These are phyloP conservation scores for Coniochaeta sp. DNA, from an alignment of 2,329 filamentous ascomycete genomes.

Conservation along the genomic window DNA sequence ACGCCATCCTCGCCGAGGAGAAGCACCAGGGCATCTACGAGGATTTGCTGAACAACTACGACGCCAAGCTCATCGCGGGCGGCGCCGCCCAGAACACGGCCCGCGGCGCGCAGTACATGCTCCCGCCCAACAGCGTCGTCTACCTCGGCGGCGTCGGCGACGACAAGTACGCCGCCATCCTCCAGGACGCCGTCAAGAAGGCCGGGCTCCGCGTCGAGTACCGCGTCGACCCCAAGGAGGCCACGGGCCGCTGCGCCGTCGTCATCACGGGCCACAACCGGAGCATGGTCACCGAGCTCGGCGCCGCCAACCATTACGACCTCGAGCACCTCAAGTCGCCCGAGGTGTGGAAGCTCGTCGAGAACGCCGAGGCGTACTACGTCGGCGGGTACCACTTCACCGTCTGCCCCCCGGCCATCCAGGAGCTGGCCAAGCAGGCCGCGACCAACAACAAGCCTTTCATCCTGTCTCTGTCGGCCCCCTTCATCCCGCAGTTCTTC, in stretches of 20 bases:
- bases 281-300: conserved; percentile 89
- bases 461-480: conserved; percentile 85
- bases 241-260: conserved; percentile 91
- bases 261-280: conserved; percentile 96
- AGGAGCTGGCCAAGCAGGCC: conserved; percentile 86
- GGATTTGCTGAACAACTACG: conserved; percentile 84
- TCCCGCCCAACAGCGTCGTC: conserved; percentile 80
- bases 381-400: conserved; percentile 97
- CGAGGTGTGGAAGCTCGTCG: conserved; percentile 84
- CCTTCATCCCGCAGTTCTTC: conserved; percentile 97
- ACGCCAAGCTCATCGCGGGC: conserved; percentile 90
- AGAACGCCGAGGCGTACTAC: conserved; percentile 85
- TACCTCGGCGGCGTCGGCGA: conserved; percentile 92
- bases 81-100: conserved; percentile 97
- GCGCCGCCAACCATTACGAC: conserved; percentile 95
- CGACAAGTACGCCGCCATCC: conserved; percentile 90
- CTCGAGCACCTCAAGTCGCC: conserved; percentile 86
- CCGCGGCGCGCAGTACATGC: conserved; percentile 92
- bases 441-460: conserved; percentile 86
- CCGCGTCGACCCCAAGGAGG: conserved; percentile 74
- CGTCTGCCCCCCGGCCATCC: conserved; percentile 83
- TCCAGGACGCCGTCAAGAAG: conserved; percentile 77
- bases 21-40: conserved; percentile 89
- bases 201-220: conserved; percentile 93
- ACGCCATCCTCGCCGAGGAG: conserved; percentile 92